Evolutionary conservation across 2,329 filamentous ascomycete genomes (phyloP), one percentile per base, ranked within the genome.

Genomic region (Cadophora sp.): DNA sequence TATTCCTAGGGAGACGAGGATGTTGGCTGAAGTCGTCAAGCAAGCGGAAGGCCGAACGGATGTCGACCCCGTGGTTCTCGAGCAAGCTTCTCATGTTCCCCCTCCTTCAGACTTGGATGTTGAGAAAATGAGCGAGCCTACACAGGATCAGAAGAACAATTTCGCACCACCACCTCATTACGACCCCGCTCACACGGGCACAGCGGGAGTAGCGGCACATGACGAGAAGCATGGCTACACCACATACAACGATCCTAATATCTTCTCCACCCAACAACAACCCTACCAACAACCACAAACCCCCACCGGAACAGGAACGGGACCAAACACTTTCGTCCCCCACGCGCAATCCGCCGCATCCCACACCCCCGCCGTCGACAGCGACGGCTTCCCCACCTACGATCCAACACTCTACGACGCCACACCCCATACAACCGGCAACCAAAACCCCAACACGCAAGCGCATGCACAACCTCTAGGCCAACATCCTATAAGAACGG

Each of bases 31-130:
- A 78, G 93, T 95, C 7, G 87, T 97, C 79, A 95, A 92, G 80
- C 89, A 92, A 46, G 94, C 93, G 0, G 93, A 97, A 80, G 94
- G 94, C 31, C 89, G 95, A 72, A 85, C 83, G 8, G 89, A 95
- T 73, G 89, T 92, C 61, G 91, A 97, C 77, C 83, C 88, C 34
- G 83, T 81, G 24, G 77, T 93, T 46, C 82, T 97, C 50, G 87
- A 90, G 14, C 83, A 84, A 58, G 81, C 90, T 12, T 86, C 89
- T 3, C 85, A 81, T 53, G 83, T 91, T 66, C 89, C 91, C 8
- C 87, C 93, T 0, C 94, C 94, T 0, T 89, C 90, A 56, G 94
- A 97, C 76, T 89, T 83, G 65, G 79, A 79, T 53, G 66, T 69
- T 58, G 72, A 80, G 64, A 67, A 63, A 26, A 50, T 69, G 40